phyloP scores from a whole-genome alignment of 805 yeast species.

The Pichia eremophila region DNA sequence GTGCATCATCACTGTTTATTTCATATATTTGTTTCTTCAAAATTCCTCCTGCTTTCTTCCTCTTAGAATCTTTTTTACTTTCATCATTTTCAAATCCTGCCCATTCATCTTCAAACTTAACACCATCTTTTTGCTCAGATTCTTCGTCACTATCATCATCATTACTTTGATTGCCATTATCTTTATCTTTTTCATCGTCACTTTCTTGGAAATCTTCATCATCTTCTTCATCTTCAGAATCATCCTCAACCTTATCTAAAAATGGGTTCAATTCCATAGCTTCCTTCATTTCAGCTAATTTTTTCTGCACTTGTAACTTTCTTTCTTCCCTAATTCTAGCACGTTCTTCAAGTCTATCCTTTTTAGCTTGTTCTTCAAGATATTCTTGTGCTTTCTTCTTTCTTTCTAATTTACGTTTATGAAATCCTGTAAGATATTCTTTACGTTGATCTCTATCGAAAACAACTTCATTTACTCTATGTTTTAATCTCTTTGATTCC shows the following conservation, averaged over 20 bases:
- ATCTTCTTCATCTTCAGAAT: constrained; percentile 18
- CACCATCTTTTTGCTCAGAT: constrained; percentile 14
- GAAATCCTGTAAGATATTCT: constrained; percentile 90
- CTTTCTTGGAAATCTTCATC: constrained; percentile 14
- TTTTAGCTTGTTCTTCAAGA: constrained; percentile 67
- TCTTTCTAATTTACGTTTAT: constrained; percentile 82
- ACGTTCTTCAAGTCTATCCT: constrained; percentile 68
- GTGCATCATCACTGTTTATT: constrained; percentile 27
- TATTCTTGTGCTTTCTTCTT: constrained; percentile 76
- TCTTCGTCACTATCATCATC: constrained; percentile 4
- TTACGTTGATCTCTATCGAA: constrained; percentile 73
- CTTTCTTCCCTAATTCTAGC: constrained; percentile 62
- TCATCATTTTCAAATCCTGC: constrained; percentile 29
- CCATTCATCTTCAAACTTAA: constrained; percentile 29
- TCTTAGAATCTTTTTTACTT: constrained; percentile 9
- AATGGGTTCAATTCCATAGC: constrained; percentile 13
- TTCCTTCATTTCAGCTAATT: constrained; percentile 46
- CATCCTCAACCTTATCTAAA: constrained; percentile 17
- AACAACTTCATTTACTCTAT: constrained; percentile 72
- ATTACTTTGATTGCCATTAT: constrained; percentile 19
- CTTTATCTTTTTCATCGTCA: constrained; percentile 7
- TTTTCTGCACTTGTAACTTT: constrained; percentile 53
- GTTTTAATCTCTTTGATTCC: constrained; percentile 53
- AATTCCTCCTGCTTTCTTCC: constrained; percentile 28
- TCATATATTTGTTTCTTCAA: constrained; percentile 35